A percentile compares a stretch with the other conserved stretches of the same genome.
phyloP scores from a whole-genome alignment of 2,329 filamentous ascomycete genomes.

The Diplodia mutila region DNA sequence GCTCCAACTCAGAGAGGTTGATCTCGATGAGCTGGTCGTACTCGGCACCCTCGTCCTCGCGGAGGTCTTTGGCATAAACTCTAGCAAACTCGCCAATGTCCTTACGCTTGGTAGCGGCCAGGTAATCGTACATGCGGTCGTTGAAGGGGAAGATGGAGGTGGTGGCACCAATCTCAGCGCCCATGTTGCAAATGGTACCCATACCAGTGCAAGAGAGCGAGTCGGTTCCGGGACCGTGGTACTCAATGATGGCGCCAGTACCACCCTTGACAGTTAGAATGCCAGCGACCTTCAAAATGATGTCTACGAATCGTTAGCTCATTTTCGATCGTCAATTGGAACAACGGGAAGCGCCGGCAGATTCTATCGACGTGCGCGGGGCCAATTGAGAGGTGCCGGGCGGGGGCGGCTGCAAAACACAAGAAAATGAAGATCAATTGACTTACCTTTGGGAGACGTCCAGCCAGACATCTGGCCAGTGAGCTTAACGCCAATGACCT shows the following conservation, averaged over 20 bases:
- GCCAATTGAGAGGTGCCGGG: constrained; percentile 6
- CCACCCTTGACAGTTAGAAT: constrained; percentile 98
- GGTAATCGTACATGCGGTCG: constrained; percentile 96
- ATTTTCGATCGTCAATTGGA: neutral
- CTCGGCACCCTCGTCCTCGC: constrained; percentile 84
- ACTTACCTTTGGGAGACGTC: constrained; percentile 86
- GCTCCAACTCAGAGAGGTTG: constrained; percentile 92
- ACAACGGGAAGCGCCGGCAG: neutral
- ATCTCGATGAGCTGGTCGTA: constrained; percentile 97
- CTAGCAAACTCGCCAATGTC: constrained; percentile 90
- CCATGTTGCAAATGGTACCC: constrained; percentile 73
- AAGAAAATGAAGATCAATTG: constrained; percentile 27
- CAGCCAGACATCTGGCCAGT: constrained; percentile 88
- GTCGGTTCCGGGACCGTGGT: constrained; percentile 73
- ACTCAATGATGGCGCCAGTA: constrained; percentile 87
- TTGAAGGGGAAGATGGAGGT: constrained; percentile 98
- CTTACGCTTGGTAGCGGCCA: constrained; percentile 85
- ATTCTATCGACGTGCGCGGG: neutral
- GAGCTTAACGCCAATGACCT: constrained; percentile 94
- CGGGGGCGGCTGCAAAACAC: constrained; percentile 6
- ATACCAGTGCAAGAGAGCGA: constrained; percentile 81
- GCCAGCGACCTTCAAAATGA: constrained; percentile 96
- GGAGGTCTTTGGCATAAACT: constrained; percentile 80
- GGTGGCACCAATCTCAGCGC: constrained; percentile 74
- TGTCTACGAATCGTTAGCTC: constrained; percentile 60